phyloP scores from a whole-genome alignment of 2,329 filamentous ascomycete species.

The Aspergillus flavus region DNA sequence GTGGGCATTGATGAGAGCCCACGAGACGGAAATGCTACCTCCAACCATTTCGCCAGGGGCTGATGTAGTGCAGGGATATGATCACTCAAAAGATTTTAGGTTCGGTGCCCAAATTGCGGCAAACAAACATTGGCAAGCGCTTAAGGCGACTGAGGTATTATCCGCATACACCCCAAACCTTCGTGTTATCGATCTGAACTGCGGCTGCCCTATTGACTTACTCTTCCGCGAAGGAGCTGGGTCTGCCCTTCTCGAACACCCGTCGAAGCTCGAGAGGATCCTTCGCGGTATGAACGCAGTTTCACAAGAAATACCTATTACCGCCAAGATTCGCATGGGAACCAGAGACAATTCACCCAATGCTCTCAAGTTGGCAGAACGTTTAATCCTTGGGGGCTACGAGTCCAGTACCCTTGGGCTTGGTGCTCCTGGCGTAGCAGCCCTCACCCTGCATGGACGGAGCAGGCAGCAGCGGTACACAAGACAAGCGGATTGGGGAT shows the following conservation, averaged over 20 bases:
- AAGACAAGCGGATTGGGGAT: slow-evolving; percentile 87
- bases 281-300: slow-evolving; percentile 94
- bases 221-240: slow-evolving; percentile 87
- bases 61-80: slow-evolving; percentile 71
- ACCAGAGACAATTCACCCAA: slow-evolving; percentile 78
- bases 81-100: slow-evolving; percentile 78
- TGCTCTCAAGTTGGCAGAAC: slow-evolving; percentile 78
- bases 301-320: slow-evolving; percentile 87
- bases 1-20: slow-evolving; percentile 93
- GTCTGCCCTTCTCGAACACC: slow-evolving; percentile 86
- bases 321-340: slow-evolving; percentile 91
- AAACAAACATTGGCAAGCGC: slow-evolving; percentile 86
- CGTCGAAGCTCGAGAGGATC: slow-evolving; percentile 89
- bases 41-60: slow-evolving; percentile 64
- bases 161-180: slow-evolving; percentile 77
- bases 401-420: slow-evolving; percentile 68
- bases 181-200: slow-evolving; percentile 92
- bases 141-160: slow-evolving; percentile 84
- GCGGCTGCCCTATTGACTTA: slow-evolving; percentile 94
- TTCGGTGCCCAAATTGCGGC: slow-evolving; percentile 93
- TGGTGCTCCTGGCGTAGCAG: slow-evolving; percentile 82
- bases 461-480: slow-evolving; percentile 95
- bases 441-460: slow-evolving; percentile 92
- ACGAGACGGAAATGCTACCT: slow-evolving; percentile 76
- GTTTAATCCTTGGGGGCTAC: slow-evolving; percentile 76